Evolutionary conservation across 331 rosid species (phyloP), one percentile per base, ranked within the genome.

Genomic region (Erythrophleum ivorense): DNA sequence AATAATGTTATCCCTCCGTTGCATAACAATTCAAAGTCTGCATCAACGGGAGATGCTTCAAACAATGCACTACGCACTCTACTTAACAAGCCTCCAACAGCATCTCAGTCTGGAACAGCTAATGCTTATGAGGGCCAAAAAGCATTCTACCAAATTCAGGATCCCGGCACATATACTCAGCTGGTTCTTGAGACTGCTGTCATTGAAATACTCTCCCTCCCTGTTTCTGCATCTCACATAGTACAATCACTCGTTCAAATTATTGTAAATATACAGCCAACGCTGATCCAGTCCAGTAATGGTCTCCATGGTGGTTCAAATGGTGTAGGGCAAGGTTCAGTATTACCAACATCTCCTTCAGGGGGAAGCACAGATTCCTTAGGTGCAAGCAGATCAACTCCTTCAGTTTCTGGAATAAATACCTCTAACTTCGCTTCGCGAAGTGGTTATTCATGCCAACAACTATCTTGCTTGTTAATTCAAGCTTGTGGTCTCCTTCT

Each of bases 351-450:
- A 53, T 95, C 99, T 62, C 99, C 99, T 84, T 95, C 99, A 7
- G 99, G 98, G 24, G 99, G 99, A 79, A 95, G 98, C 91, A 86
- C 99, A 72, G 99, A 95, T 87, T 95, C 99, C 84, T 86, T 95
- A 29, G 88, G 97, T 75, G 92, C 97, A 58, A 87, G 94, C 88
- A 88, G 99, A 88, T 90, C 99, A 78, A 85, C 89, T 90, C 88
- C 98, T 77, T 87, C 96, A 7, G 90, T 60, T 80, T 89, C 97
- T 18, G 99, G 99, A 83, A 88, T 93, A 83, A 93, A 93, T 88
- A 88, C 96, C 81, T 90, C 98, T 18, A 89, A 89, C 83, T 89
- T 95, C 87, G 97, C 94, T 80, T 93, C 97, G 3, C 92, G 94
- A 77, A 95, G 99, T 87, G 99, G 98, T 71, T 95, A 95, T 89